A percentile compares a stretch with the other conserved stretches of the same genome.
Conservation (phyloP, 2,329 filamentous ascomycete genomes). For the Aspergillus transmontanensis region DNA sequence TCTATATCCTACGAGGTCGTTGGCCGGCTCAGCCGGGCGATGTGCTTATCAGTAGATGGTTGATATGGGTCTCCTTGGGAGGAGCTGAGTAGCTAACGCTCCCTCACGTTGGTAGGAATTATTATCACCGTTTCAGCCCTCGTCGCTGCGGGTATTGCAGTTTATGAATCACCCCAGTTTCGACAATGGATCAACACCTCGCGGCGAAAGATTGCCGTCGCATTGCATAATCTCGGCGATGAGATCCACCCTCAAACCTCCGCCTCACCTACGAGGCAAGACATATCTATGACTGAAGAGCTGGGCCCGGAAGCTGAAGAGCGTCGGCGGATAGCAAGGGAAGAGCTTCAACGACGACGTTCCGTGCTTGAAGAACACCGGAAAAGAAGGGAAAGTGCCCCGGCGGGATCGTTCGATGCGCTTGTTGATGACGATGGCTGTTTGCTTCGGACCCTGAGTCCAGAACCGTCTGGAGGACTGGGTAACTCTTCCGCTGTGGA, state of each 20-base stretch:
- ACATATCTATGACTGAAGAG: slow-evolving; percentile 53
- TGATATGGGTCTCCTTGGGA: slow-evolving; percentile 5
- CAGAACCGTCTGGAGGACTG: slow-evolving; percentile 9
- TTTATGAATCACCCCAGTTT: slow-evolving; percentile 66
- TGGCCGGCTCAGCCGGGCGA: slow-evolving; percentile 24
- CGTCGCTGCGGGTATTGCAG: slow-evolving; percentile 63
- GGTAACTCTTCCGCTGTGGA: slow-evolving; percentile 45
- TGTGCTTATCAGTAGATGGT: slow-evolving; percentile 33
- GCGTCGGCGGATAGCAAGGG: slow-evolving; percentile 46
- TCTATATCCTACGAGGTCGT: slow-evolving; percentile 5
- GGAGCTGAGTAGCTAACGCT: not conserved
- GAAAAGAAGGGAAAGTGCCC: slow-evolving; percentile 27
- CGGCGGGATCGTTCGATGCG: slow-evolving; percentile 43
- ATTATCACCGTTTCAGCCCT: slow-evolving; percentile 64
- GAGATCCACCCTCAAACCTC: slow-evolving; percentile 55
- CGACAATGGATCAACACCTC: slow-evolving; percentile 64
- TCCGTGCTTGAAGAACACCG: slow-evolving; percentile 42
- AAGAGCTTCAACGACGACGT: slow-evolving; percentile 49
- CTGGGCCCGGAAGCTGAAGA: slow-evolving; percentile 46
- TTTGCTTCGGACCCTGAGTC: slow-evolving; percentile 25
- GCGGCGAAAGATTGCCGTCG: slow-evolving; percentile 62
- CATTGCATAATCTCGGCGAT: slow-evolving; percentile 62
- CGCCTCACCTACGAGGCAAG: slow-evolving; percentile 32
- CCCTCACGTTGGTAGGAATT: slow-evolving; percentile 49
- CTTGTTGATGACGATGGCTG: slow-evolving; percentile 48